Base-by-base conservation (phyloP, 148 eudicot genomes). In the Limonium bicolor region DNA sequence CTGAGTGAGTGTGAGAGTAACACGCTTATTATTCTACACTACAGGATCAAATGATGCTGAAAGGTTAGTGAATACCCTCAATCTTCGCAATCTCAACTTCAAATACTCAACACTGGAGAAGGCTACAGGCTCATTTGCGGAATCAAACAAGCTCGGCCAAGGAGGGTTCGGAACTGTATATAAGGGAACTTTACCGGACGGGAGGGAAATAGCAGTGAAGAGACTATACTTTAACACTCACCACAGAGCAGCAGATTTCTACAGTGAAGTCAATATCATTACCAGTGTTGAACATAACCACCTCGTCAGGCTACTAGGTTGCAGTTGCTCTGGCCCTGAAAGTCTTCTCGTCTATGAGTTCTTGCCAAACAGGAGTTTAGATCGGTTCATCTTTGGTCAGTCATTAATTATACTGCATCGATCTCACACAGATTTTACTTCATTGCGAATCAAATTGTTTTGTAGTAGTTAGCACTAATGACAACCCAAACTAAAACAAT, bases 141-240 rank as follows among this genome's bases (percentile, higher is more conserved):
- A 62, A 36, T 56, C 68, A 9, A 78, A 74, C 55, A 78, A 59
- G 70, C 81, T 78, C 3, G 86, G 86, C 19, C 75, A 78, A 31
- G 86, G 86, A 35, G 86, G 86, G 39, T 78, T 74, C 20, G 86
- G 86, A 21, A 78, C 74, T 6, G 86, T 78, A 18, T 78, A 76
- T 30, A 72, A 76, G 73, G 82, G 81, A 51, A 64, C 58, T 55
- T 57, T 74, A 32, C 50, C 65, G 2, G 82, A 74, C 66, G 82
- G 86, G 19, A 68, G 82, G 63, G 82, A 78, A 50, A 78, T 74
- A 16, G 78, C 82, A 8, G 70, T 74, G 36, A 74, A 74, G 61
- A 74, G 86, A 64, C 73, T 71, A 34, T 78, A 71, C 82, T 71
- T 55, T 9, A 78, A 71, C 60, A 74, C 68, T 49, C 71, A 46